Percentiles rank a stretch among this genome's conserved stretches.
phyloP scores from a whole-genome alignment of 306 rosid genomes.

The Luffa aegyptiaca region DNA sequence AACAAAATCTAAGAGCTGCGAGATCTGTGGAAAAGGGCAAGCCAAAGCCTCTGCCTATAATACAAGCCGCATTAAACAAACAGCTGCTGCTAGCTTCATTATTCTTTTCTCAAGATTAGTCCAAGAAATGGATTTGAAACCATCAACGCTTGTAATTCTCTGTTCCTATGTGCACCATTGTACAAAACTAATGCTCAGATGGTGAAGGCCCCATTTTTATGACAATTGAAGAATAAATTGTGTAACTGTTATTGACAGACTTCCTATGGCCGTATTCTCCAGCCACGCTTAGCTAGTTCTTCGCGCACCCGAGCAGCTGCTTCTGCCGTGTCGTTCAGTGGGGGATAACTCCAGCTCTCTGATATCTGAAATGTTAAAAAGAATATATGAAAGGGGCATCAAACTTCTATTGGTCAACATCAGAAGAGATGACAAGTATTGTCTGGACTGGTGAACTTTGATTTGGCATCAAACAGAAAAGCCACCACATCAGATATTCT shows the following conservation, averaged over 20 bases:
- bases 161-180: conserved; percentile 9
- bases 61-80: conserved; percentile 28
- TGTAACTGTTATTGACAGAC: neutral
- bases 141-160: neutral
- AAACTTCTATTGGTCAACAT: neutral
- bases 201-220: neutral
- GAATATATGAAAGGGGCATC: neutral
- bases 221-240: neutral
- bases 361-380: conserved; percentile 45
- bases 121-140: neutral
- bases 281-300: conserved; percentile 74
- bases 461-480: neutral
- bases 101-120: neutral
- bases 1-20: neutral
- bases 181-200: conserved; percentile 3
- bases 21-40: conserved; percentile 4
- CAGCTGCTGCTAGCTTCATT: conserved; percentile 4
- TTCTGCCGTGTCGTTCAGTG: conserved; percentile 73
- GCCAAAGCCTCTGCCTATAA: conserved; percentile 19
- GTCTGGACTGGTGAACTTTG: neutral
- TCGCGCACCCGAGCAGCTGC: conserved; percentile 68
- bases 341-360: conserved; percentile 98
- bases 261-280: conserved; percentile 62
- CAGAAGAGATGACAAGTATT: neutral
- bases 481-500: neutral